Percentiles rank a stretch among this genome's conserved stretches.
Conservation (phyloP, 148 eudicot genomes). For the Rhododendron mucronatum region DNA sequence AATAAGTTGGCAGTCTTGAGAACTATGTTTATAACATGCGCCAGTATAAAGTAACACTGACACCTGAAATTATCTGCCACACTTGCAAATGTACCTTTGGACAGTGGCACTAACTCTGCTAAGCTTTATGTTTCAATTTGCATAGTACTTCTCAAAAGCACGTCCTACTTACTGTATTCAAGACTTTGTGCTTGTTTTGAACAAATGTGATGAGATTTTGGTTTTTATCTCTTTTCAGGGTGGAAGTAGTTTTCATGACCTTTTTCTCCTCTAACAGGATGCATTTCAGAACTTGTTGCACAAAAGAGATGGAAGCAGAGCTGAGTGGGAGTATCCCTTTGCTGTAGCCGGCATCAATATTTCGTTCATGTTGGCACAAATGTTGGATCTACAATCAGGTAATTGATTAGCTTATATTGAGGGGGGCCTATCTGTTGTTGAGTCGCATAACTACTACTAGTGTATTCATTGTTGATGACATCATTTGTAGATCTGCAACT, state of each 20-base stretch:
- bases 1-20: not conserved
- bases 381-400: slow-evolving; percentile 90
- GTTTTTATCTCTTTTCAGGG: not conserved
- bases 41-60: not conserved
- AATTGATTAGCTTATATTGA: slow-evolving; percentile 3
- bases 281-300: slow-evolving; percentile 57
- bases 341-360: slow-evolving; percentile 84
- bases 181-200: not conserved
- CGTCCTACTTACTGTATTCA: not conserved
- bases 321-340: slow-evolving; percentile 90
- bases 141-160: not conserved
- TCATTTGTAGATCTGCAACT: not conserved
- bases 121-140: not conserved
- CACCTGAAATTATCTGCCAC: not conserved
- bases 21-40: not conserved
- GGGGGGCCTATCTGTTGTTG: not conserved
- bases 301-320: slow-evolving; percentile 64
- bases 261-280: slow-evolving; percentile 32
- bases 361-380: slow-evolving; percentile 72
- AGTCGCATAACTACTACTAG: not conserved
- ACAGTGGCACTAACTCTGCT: not conserved
- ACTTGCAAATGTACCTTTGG: not conserved
- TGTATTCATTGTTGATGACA: not conserved
- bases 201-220: not conserved
- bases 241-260: not conserved